A percentile compares a stretch with the other conserved stretches of the same genome.
Conservation (phyloP, 78 protist species). For the Protostelium mycophagum region DNA sequence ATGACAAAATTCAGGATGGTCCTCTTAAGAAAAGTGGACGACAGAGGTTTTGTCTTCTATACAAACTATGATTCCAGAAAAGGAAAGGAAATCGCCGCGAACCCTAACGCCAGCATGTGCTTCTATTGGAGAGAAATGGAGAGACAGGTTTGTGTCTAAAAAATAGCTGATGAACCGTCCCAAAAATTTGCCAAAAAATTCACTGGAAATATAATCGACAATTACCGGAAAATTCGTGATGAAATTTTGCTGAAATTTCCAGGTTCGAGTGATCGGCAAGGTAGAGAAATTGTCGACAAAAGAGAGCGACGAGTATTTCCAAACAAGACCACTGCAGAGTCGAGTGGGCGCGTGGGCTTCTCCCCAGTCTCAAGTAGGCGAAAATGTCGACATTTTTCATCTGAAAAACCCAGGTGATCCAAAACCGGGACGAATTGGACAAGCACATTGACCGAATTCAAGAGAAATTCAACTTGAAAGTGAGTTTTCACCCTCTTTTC, state of each 20-base stretch:
- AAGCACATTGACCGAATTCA: not conserved
- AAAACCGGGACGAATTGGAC: not conserved
- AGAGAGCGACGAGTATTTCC: constrained; percentile 36
- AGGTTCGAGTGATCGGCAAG: constrained; percentile 37
- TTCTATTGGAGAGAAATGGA: constrained; percentile 45
- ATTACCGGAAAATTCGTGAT: no score
- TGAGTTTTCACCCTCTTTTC: not conserved
- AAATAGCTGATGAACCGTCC: not conserved
- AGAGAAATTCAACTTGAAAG: not conserved
- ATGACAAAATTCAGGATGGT: constrained; percentile 2
- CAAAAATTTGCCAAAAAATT: not conserved
- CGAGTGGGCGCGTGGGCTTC: constrained; percentile 65
- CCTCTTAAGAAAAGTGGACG: constrained; percentile 38
- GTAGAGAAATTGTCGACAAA: constrained; percentile 12
- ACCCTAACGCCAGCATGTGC: constrained; percentile 37
- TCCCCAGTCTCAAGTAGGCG: not conserved
- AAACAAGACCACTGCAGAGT: constrained; percentile 23
- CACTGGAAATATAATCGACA: no score
- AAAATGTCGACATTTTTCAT: not conserved
- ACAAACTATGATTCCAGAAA: constrained; percentile 53
- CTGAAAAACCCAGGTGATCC: not conserved
- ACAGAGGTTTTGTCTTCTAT: constrained; percentile 47
- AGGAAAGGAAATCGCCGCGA: constrained; percentile 30
- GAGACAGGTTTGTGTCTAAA: not conserved
- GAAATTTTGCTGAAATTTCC: not conserved